Evolutionary conservation across 2,329 filamentous ascomycete genomes (phyloP).

Genomic region (Hymenoscyphus infarciens): DNA sequence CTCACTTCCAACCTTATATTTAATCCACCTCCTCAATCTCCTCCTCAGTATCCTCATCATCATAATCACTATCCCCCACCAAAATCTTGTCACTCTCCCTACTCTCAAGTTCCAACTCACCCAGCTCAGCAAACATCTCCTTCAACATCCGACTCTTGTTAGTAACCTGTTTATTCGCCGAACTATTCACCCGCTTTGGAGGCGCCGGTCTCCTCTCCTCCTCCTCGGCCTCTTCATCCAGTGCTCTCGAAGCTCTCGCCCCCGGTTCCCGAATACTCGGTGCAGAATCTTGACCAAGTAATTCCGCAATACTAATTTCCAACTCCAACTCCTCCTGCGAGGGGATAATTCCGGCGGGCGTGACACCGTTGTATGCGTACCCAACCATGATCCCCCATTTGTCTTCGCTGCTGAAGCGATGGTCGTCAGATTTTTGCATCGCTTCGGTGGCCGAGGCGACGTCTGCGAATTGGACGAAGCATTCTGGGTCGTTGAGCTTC

Average conservation of each 20-base stretch:
- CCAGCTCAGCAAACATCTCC: slow-evolving; percentile 14
- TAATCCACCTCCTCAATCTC: not conserved
- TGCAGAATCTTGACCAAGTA: slow-evolving; percentile 7
- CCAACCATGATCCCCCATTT: slow-evolving; percentile 17
- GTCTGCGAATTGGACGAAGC: slow-evolving; percentile 14
- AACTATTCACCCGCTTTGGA: not conserved
- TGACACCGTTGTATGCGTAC: slow-evolving; percentile 10
- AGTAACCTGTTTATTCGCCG: slow-evolving; percentile 12
- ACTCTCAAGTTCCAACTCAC: slow-evolving; percentile 1
- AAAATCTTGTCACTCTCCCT: slow-evolving; percentile 11
- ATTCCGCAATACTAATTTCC: slow-evolving; percentile 12
- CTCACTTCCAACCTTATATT: not conserved
- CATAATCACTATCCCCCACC: slow-evolving; percentile 1
- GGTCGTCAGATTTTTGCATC: slow-evolving; percentile 11
- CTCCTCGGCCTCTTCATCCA: not conserved
- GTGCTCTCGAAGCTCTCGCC: not conserved
- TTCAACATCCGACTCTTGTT: slow-evolving; percentile 12
- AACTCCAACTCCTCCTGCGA: slow-evolving; percentile 13
- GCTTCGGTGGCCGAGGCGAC: slow-evolving; percentile 5
- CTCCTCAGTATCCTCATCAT: slow-evolving; percentile 5
- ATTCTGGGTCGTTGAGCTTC: slow-evolving; percentile 16
- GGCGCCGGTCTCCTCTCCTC: not conserved
- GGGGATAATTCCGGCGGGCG: not conserved
- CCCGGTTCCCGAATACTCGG: slow-evolving; percentile 4
- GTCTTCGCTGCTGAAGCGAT: slow-evolving; percentile 13